A percentile compares a stretch with the other conserved stretches of the same genome.
These are phyloP conservation scores for Zoysia pacifica DNA, from an alignment of 176 grass and related monocot genomes.

Conservation along the genomic window DNA sequence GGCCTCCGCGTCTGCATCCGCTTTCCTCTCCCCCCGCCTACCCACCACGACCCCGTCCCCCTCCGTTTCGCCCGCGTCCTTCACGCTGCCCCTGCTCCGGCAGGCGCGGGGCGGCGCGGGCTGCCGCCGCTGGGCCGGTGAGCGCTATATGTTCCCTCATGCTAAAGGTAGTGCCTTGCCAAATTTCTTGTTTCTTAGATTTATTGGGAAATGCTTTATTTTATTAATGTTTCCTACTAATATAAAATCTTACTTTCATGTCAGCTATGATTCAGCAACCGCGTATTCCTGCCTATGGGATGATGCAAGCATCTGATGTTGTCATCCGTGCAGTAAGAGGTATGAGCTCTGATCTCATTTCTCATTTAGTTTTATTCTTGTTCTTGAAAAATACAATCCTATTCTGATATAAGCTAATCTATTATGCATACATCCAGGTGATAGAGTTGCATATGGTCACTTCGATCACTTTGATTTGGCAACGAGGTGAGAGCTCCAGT, in stretches of 20 bases:
- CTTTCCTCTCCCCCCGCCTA: conserved; percentile 49
- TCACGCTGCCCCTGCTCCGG: conserved; percentile 1
- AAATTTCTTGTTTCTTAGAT: not conserved
- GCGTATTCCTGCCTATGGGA: too few species aligned
- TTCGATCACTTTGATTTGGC: conserved; percentile 11
- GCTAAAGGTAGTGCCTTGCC: conserved; percentile 57
- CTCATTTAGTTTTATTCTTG: too few species aligned
- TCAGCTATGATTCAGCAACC: too few species aligned
- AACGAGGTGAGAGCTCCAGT: not conserved
- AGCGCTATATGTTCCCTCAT: conserved; percentile 86
- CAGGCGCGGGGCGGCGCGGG: conserved; percentile 16
- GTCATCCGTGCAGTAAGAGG: too few species aligned
- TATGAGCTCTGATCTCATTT: too few species aligned
- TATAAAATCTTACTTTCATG: too few species aligned
- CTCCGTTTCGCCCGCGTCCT: not conserved
- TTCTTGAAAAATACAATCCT: too few species aligned
- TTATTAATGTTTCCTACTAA: too few species aligned
- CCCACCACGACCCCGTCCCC: conserved; percentile 5
- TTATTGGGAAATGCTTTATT: conserved; percentile 9
- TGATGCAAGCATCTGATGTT: too few species aligned
- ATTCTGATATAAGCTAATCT: conserved; percentile 3
- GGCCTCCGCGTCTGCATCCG: conserved; percentile 28
- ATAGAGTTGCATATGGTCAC: not conserved
- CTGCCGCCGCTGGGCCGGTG: conserved; percentile 9
- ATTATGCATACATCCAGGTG: not conserved